A percentile compares a stretch with the other conserved stretches of the same genome.
phyloP scores from a whole-genome alignment of 2,329 filamentous ascomycete genomes.

The Hypoxylon sp. region DNA sequence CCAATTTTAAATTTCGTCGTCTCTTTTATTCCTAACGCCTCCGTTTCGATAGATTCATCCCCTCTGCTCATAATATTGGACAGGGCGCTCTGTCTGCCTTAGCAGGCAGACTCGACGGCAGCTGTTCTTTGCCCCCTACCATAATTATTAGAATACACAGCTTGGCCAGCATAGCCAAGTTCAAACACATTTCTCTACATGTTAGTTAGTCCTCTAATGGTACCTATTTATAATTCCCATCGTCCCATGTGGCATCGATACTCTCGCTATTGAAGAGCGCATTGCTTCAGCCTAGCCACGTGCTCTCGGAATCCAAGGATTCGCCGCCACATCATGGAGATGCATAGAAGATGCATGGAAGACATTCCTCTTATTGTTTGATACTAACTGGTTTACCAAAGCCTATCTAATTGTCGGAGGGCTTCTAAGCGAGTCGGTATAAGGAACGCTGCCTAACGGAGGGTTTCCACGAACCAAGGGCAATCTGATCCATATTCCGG shows the following conservation, averaged over 20 bases:
- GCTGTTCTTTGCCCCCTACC: slow-evolving; percentile 3
- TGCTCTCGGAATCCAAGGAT: slow-evolving; percentile 10
- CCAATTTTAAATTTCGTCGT: background rate
- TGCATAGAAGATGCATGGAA: slow-evolving; percentile 9
- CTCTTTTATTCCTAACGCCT: slow-evolving; percentile 6
- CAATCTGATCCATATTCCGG: slow-evolving; percentile 10
- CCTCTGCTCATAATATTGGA: slow-evolving; percentile 6
- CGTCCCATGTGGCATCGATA: slow-evolving; percentile 9
- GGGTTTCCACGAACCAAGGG: slow-evolving; percentile 14
- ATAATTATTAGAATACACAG: slow-evolving; percentile 5
- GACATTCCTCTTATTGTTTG: background rate
- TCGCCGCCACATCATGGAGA: slow-evolving; percentile 17
- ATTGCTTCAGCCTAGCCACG: slow-evolving; percentile 7
- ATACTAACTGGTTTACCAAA: slow-evolving; percentile 21
- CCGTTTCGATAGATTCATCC: slow-evolving; percentile 17
- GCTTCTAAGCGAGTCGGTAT: background rate
- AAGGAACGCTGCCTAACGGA: slow-evolving; percentile 6
- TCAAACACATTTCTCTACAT: slow-evolving; percentile 6
- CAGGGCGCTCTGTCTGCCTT: slow-evolving; percentile 5
- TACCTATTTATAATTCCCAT: slow-evolving; percentile 18
- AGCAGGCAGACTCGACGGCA: slow-evolving; percentile 10
- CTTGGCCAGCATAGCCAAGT: slow-evolving; percentile 8
- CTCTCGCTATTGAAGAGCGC: slow-evolving; percentile 8
- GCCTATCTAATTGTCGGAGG: slow-evolving; percentile 2
- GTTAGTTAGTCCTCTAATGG: slow-evolving; percentile 28